Evolutionary conservation across 2,329 filamentous ascomycete genomes (phyloP), one percentile per base, ranked within the genome.

Genomic region (Fusarium tricinctum): DNA sequence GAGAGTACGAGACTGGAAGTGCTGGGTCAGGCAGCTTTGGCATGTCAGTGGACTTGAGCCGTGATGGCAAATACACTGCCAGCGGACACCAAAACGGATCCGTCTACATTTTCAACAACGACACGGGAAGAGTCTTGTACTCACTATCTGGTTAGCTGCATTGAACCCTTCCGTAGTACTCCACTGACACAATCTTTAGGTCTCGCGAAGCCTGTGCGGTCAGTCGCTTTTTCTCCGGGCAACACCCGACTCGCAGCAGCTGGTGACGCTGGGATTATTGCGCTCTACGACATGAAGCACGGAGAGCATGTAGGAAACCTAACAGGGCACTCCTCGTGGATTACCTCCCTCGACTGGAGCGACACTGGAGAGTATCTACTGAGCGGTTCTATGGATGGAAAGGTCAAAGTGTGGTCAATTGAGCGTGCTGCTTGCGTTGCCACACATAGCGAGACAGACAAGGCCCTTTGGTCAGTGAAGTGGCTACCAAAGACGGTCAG

Each of bases 21-120:
- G 78, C 80, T n/a, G 82, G 82, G 2, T 93, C 95, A 72, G 94
- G 94, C 15, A 95, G 91, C 78, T 98, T 97, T 81, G 95, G 94
- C 38, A 88, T 96, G 81, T 92, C 91, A 74, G 89, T 99, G 64
- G 94, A 96, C 77, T 80, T 98, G 77, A 90, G 88, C 71, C 80
- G 82, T 20, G 92, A 99, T 78, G 95, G 94, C 53, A 90, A 88
- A 66, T 91, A 93, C 78, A 97, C 94, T 30, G 95, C 94, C 6
- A 97, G 92, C 52, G 96, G 96, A 0, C 95, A 99, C 80, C 92
- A 97, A 78, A 97, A 92, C 74, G 96, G 96, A 17, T 90, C 89
- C 14, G 88, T 98, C 66, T 97, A 97, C 81, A 89, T 99, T 65
- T 99, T 98, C 85, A 94, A 94, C 82, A 98, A 97, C 74, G 91